Conservation (phyloP, 768 basidiomycete species). For the Hydnum rufescens region DNA sequence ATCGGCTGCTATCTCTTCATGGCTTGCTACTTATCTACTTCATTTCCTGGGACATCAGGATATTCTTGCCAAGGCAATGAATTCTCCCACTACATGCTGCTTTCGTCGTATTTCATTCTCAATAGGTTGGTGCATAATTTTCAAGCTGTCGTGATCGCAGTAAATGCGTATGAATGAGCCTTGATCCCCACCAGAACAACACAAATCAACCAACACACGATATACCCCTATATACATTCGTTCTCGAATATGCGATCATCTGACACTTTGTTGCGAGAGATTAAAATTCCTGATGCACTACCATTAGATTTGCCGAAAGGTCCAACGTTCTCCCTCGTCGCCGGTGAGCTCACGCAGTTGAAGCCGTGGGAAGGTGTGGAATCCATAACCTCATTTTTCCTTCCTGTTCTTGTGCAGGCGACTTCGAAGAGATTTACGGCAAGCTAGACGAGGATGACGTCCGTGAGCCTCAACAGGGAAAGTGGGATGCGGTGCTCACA, state of each 20-base stretch:
- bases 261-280: conserved; percentile 39
- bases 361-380: neutral
- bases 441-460: conserved; percentile 24
- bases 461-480: conserved; percentile 46
- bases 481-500: conserved; percentile 80
- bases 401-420: conserved; percentile 28
- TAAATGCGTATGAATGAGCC: too few species aligned
- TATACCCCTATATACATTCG: conserved; percentile 82
- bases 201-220: conserved; percentile 43
- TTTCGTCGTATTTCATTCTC: conserved; percentile 71
- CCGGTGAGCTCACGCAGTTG: conserved; percentile 31
- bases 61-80: conserved; percentile 89
- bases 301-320: conserved; percentile 48
- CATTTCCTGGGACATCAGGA: conserved; percentile 25
- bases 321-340: conserved; percentile 65
- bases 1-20: neutral
- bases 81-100: conserved; percentile 88
- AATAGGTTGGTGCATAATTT: too few species aligned
- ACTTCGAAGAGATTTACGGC: conserved; percentile 87
- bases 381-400: neutral
- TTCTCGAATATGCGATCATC: conserved; percentile 62
- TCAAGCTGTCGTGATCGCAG: too few species aligned
- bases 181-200: conserved; percentile 29
- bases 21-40: neutral
- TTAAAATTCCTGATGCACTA: conserved; percentile 66